A percentile compares a stretch with the other conserved stretches of the same genome.
phyloP scores from a whole-genome alignment of 2,329 filamentous ascomycete genomes.

The Microdochium paspali region DNA sequence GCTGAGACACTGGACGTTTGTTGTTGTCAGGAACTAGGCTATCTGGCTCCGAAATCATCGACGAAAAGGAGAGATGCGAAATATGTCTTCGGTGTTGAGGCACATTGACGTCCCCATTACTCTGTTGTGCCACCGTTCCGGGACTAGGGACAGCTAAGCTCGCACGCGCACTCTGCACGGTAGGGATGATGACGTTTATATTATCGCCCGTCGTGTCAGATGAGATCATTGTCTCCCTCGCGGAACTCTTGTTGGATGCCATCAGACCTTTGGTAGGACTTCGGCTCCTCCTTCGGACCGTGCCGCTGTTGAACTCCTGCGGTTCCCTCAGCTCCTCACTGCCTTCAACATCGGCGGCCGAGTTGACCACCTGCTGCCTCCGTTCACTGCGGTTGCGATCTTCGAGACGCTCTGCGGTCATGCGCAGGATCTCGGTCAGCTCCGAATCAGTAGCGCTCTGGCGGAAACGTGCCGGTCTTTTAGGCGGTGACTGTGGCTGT shows the following conservation, averaged over 20 bases:
- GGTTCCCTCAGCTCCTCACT: neutral
- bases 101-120: no score
- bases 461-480: conserved; percentile 11
- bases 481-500: conserved; percentile 9
- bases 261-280: neutral
- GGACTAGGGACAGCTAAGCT: neutral
- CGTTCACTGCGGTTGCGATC: conserved; percentile 23
- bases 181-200: neutral
- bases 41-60: conserved; percentile 25
- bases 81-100: conserved; percentile 14
- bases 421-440: conserved; percentile 39
- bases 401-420: conserved; percentile 40
- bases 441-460: conserved; percentile 34
- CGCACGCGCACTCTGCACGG: neutral
- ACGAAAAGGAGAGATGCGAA: conserved; percentile 21
- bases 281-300: neutral
- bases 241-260: neutral
- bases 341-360: conserved; percentile 2
- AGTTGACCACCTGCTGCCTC: conserved; percentile 15
- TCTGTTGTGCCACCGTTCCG: no score
- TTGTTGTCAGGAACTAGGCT: conserved; percentile 21
- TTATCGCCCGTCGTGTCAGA: neutral
- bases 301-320: conserved; percentile 7
- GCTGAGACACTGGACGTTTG: conserved; percentile 21
- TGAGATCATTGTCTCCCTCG: neutral